phyloP scores from a whole-genome alignment of 768 basidiomycete species.

The Tylopilus rubrobrunneus region DNA sequence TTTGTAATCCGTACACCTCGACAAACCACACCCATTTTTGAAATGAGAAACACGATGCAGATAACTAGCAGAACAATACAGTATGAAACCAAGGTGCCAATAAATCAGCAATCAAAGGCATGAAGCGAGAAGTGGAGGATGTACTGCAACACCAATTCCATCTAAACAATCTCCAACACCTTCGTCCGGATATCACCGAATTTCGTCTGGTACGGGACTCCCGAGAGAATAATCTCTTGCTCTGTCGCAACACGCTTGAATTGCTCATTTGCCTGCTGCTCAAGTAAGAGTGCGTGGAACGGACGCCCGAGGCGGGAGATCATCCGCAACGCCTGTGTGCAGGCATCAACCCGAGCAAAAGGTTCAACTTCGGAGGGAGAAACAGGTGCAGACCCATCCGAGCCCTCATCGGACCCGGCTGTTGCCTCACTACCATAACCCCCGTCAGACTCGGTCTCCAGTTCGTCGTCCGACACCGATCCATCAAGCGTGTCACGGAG shows the following conservation, averaged over 20 bases:
- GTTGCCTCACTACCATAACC: no score
- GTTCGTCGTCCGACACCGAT: neutral
- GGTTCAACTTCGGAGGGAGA: neutral
- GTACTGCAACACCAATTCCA: neutral
- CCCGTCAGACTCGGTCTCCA: neutral
- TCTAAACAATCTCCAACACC: neutral
- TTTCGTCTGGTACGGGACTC: neutral
- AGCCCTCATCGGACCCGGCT: no score
- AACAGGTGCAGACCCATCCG: neutral
- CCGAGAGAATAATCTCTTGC: neutral
- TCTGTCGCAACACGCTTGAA: neutral
- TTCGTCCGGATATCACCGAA: neutral
- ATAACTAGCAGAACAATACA: no score
- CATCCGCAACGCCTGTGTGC: neutral
- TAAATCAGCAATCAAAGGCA: no score
- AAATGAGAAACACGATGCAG: no score
- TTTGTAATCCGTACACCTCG: no score
- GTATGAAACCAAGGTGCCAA: no score
- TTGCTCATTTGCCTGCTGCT: neutral
- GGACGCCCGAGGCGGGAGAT: neutral
- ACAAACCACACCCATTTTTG: no score
- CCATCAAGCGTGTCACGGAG: no score
- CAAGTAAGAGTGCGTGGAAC: conserved; percentile 5
- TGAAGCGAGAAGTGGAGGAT: no score
- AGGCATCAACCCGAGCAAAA: neutral